These are phyloP conservation scores for Gaultheria prostrata DNA, from an alignment of 148 eudicot species.

Conservation along the genomic window DNA sequence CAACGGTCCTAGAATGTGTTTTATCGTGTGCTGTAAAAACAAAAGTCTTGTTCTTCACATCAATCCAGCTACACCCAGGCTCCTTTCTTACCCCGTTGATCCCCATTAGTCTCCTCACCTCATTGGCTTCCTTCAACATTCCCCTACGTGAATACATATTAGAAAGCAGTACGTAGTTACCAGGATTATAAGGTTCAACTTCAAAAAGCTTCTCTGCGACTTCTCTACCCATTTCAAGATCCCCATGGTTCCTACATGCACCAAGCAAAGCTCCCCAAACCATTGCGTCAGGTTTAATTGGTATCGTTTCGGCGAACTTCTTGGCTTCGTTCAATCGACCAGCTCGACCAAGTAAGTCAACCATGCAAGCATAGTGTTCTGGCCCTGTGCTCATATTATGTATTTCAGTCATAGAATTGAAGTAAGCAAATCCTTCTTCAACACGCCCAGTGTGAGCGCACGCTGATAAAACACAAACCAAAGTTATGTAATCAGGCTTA, in stretches of 20 bases:
- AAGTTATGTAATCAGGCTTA: constrained; percentile 41
- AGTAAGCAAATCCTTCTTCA: constrained; percentile 48
- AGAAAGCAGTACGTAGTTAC: constrained; percentile 51
- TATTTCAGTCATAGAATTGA: constrained; percentile 30
- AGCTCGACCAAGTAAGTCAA: constrained; percentile 60
- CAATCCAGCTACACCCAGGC: constrained; percentile 63
- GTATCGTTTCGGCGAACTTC: constrained; percentile 44
- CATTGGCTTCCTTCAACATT: constrained; percentile 38
- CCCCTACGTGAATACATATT: constrained; percentile 41
- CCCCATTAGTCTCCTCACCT: constrained; percentile 49
- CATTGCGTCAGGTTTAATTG: constrained; percentile 42
- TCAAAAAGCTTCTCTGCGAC: constrained; percentile 31
- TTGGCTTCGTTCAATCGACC: constrained; percentile 49
- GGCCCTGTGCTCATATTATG: constrained; percentile 34
- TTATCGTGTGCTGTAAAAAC: constrained; percentile 43
- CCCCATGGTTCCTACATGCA: constrained; percentile 46
- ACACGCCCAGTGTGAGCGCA: constrained; percentile 51
- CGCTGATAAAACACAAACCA: constrained; percentile 49
- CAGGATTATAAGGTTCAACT: constrained; percentile 35
- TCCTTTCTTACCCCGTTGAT: constrained; percentile 39
- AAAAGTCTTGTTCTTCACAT: constrained; percentile 37
- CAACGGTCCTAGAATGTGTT: constrained; percentile 34
- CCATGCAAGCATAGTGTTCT: constrained; percentile 56
- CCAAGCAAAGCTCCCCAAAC: constrained; percentile 59
- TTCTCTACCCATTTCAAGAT: constrained; percentile 42